These are phyloP conservation scores for Backusella psychrophila DNA, from an alignment of 192 early-diverging fungal genomes.

Conservation along the genomic window DNA sequence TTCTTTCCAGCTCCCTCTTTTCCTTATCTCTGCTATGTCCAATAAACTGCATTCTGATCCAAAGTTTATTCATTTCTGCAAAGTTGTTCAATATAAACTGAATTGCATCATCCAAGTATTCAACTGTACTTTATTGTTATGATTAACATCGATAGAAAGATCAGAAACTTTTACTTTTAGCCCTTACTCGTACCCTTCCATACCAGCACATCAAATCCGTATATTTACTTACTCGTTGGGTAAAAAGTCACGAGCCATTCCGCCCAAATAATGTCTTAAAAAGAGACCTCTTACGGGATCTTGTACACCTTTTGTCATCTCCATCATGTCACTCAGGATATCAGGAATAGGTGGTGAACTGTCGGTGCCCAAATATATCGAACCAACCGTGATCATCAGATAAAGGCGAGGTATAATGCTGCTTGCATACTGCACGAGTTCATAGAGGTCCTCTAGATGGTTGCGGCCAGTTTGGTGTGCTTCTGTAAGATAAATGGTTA, in stretches of 20 bases:
- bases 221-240: slow-evolving; percentile 60
- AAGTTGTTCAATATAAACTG: slow-evolving; percentile 96
- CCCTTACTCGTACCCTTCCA: background rate
- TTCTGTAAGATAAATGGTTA: slow-evolving; percentile 87
- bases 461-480: slow-evolving; percentile 76
- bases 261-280: slow-evolving; percentile 92
- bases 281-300: slow-evolving; percentile 97
- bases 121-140: background rate
- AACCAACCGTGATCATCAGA: slow-evolving; percentile 98
- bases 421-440: slow-evolving; percentile 98
- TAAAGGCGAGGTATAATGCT: slow-evolving; percentile 98
- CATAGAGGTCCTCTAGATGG: slow-evolving; percentile 91
- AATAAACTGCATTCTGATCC: slow-evolving; percentile 97
- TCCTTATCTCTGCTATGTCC: slow-evolving; percentile 94
- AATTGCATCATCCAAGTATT: slow-evolving; percentile 70
- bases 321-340: slow-evolving; percentile 98
- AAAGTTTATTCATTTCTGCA: slow-evolving; percentile 99
- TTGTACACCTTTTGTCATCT: slow-evolving; percentile 98
- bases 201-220: background rate
- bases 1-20: slow-evolving; percentile 93
- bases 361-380: slow-evolving; percentile 90
- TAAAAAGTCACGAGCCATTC: slow-evolving; percentile 93
- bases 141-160: background rate
- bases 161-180: background rate
- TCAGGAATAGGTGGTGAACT: slow-evolving; percentile 86